These are phyloP conservation scores for Sodiomyces alkalinus DNA, from an alignment of 2,329 filamentous ascomycete species.

Conservation along the genomic window DNA sequence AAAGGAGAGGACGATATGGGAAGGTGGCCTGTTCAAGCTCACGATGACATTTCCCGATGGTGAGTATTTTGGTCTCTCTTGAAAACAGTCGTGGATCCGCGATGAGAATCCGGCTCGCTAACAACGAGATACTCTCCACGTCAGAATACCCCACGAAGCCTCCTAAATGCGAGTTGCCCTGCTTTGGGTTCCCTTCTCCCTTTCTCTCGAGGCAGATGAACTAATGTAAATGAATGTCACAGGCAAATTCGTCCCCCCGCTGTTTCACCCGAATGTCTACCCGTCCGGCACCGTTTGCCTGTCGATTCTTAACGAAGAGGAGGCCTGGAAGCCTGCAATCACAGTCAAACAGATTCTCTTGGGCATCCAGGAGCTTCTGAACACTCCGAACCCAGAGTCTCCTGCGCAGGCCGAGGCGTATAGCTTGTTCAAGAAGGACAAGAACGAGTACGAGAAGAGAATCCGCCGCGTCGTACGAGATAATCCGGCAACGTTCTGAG, in stretches of 20 bases:
- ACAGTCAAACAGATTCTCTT: constrained; percentile 96
- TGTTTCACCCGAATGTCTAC: constrained; percentile 98
- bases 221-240: constrained; percentile 4
- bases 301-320: constrained; percentile 94
- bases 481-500: constrained; percentile 73
- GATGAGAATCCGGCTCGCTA: no score
- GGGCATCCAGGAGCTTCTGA: constrained; percentile 86
- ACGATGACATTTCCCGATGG: constrained; percentile 87
- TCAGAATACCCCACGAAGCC: constrained; percentile 96
- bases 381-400: constrained; percentile 94
- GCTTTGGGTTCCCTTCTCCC: neutral
- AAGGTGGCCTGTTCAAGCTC: constrained; percentile 92
- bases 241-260: constrained; percentile 93
- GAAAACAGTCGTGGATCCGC: no score
- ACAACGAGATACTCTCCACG: no score
- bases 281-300: constrained; percentile 95
- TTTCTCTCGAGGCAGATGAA: neutral
- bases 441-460: constrained; percentile 72
- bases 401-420: constrained; percentile 96
- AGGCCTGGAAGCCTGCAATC: constrained; percentile 96
- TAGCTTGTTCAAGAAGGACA: constrained; percentile 89
- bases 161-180: constrained; percentile 69
- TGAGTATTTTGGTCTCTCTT: no score
- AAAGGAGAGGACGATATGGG: constrained; percentile 95
- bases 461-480: constrained; percentile 78